phyloP scores from a whole-genome alignment of 2,329 filamentous ascomycete genomes.

The Aureobasidium pullulans region DNA sequence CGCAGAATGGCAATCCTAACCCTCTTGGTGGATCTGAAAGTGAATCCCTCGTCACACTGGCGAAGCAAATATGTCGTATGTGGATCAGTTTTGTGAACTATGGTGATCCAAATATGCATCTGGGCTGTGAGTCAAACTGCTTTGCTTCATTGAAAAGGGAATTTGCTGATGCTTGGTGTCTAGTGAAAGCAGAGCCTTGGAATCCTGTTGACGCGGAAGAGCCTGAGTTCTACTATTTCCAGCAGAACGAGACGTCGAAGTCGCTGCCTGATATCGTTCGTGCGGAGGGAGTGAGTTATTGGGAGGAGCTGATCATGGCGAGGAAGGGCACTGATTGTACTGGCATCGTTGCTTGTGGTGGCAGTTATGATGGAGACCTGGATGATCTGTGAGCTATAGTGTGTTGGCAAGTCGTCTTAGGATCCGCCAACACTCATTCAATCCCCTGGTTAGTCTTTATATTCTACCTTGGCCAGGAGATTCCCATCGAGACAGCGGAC shows the following conservation, averaged over 20 bases:
- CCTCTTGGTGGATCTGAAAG: conserved; percentile 19
- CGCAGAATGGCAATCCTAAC: conserved; percentile 26
- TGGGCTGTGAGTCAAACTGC: conserved; percentile 18
- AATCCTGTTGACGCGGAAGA: conserved; percentile 12
- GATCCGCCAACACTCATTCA: no score
- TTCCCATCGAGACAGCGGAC: no score
- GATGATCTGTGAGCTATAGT: background rate
- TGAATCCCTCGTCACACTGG: conserved; percentile 35
- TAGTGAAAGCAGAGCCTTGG: conserved; percentile 4
- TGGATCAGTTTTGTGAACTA: conserved; percentile 46
- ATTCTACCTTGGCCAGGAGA: no score
- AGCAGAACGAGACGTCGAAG: background rate
- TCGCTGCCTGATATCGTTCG: conserved; percentile 39
- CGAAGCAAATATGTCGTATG: conserved; percentile 43
- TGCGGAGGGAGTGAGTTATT: conserved; percentile 34
- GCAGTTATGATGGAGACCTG: conserved; percentile 14
- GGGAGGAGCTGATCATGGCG: conserved; percentile 20
- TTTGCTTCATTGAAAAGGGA: background rate
- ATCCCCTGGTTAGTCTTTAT: no score
- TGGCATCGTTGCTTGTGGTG: conserved; percentile 19
- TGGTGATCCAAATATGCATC: conserved; percentile 33
- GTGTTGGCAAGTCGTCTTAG: no score
- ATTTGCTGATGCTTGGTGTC: conserved; percentile 16
- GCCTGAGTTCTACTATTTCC: conserved; percentile 4
- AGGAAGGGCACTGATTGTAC: conserved; percentile 19